These are phyloP conservation scores for Pythium monospermum DNA, from an alignment of 352 stramenopile genomes.

Conservation along the genomic window DNA sequence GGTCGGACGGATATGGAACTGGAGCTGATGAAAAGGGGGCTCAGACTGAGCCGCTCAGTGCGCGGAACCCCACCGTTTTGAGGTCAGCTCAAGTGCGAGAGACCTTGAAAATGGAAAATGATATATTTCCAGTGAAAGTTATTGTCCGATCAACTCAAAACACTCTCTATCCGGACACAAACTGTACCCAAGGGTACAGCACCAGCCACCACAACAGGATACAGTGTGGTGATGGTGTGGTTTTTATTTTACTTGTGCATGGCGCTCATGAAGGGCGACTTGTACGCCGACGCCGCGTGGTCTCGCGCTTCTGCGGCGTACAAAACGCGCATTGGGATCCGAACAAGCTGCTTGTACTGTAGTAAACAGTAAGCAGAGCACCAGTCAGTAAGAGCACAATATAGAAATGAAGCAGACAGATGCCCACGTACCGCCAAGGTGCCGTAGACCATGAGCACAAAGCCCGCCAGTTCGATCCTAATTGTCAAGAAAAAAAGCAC, in stretches of 20 bases:
- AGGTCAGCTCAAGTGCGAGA: no score
- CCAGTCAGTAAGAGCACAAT: neutral
- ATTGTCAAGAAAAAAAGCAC: neutral
- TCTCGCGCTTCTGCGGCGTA: constrained; percentile 53
- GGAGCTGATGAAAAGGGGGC: no score
- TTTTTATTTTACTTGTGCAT: constrained; percentile 79
- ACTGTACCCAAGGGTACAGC: no score
- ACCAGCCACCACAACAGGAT: no score
- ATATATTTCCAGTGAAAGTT: no score
- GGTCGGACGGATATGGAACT: no score
- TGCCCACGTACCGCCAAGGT: constrained; percentile 57
- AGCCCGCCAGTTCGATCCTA: constrained; percentile 68
- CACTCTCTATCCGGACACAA: no score
- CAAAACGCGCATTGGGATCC: constrained; percentile 35
- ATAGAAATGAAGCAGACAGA: neutral
- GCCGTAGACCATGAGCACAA: constrained; percentile 76
- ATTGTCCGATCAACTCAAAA: no score
- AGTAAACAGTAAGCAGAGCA: neutral
- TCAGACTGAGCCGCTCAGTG: no score
- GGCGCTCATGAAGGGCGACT: constrained; percentile 72
- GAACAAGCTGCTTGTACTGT: constrained; percentile 82
- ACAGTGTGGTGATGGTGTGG: no score
- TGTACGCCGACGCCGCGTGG: constrained; percentile 30
- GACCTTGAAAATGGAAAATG: no score
- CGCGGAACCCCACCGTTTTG: no score